Percentiles rank a stretch among this genome's conserved stretches.
Conservation (phyloP, 202 grass and related monocot genomes). For the Sporobolus alterniflorus region DNA sequence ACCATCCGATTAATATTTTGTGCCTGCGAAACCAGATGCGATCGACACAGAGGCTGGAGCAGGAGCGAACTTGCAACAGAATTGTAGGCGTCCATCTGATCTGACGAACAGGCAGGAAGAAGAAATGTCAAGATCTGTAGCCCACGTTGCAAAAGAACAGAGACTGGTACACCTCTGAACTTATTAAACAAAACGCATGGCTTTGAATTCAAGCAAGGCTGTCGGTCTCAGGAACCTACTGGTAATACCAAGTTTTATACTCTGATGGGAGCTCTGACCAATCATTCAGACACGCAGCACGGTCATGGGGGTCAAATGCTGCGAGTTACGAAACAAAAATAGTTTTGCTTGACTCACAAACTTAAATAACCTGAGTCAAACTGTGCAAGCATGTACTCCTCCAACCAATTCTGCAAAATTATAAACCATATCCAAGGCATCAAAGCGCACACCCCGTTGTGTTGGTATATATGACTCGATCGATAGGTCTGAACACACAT, state of each 20-base stretch:
- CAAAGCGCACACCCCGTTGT: neutral
- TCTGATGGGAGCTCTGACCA: constrained; percentile 16
- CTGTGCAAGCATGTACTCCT: neutral
- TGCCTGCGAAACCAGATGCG: constrained; percentile 39
- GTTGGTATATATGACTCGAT: neutral
- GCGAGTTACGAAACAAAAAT: too few relatives aligned
- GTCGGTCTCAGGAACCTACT: neutral
- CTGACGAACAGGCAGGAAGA: constrained; percentile 21
- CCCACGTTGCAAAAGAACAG: neutral
- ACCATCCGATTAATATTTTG: neutral
- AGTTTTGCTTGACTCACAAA: neutral
- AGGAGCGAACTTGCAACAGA: neutral
- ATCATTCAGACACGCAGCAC: constrained; percentile 28
- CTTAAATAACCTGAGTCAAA: neutral
- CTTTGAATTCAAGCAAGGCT: constrained; percentile 51
- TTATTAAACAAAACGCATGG: constrained; percentile 27
- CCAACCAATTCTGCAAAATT: neutral
- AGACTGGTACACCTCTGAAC: neutral
- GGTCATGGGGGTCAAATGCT: too few relatives aligned
- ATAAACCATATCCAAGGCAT: neutral
- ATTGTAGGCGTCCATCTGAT: constrained; percentile 35
- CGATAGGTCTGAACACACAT: neutral
- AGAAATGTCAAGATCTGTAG: constrained; percentile 26
- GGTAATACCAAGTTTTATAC: neutral
- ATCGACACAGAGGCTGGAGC: constrained; percentile 46